These are phyloP conservation scores for Colletotrichum abscissum DNA, from an alignment of 2,329 filamentous ascomycete genomes.

Conservation along the genomic window DNA sequence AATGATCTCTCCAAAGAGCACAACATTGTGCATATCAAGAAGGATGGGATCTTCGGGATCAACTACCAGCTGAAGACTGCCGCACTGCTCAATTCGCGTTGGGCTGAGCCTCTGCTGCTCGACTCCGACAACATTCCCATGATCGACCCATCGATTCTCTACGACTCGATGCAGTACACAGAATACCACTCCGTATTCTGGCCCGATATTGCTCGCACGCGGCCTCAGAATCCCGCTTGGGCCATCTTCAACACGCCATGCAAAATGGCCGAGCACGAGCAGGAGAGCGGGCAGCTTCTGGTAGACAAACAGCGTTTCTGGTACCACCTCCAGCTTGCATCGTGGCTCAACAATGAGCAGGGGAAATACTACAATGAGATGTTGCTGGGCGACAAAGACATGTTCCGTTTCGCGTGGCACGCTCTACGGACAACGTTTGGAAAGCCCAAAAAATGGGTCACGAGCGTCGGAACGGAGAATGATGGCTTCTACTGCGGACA, in stretches of 20 bases:
- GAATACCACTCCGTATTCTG: conserved; percentile 22
- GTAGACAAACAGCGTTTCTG: conserved; percentile 28
- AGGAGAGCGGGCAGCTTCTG: conserved; percentile 20
- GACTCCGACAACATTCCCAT: conserved; percentile 22
- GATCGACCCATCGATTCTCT: conserved; percentile 5
- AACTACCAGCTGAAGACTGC: conserved; percentile 32
- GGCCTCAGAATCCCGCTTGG: conserved; percentile 19
- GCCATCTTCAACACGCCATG: conserved; percentile 25
- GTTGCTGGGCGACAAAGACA: conserved; percentile 27
- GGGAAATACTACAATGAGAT: conserved; percentile 21
- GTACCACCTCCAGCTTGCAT: conserved; percentile 29
- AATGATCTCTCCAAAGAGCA: conserved; percentile 25
- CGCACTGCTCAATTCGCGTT: conserved; percentile 16
- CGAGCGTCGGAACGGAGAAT: conserved; percentile 27
- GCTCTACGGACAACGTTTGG: conserved; percentile 14
- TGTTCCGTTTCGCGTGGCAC: conserved; percentile 31
- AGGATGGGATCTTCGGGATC: conserved; percentile 26
- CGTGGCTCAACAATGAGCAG: conserved; percentile 28
- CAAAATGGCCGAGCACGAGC: conserved; percentile 26
- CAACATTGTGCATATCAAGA: conserved; percentile 24
- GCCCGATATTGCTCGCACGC: conserved; percentile 22
- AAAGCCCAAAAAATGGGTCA: conserved; percentile 18
- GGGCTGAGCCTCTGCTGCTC: conserved; percentile 12
- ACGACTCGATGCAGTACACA: conserved; percentile 21
- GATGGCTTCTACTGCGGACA: conserved; percentile 26